A percentile compares a stretch with the other conserved stretches of the same genome.
Conservation (phyloP, 371 early-diverging fungal genomes). For the Mucor irregularis region DNA sequence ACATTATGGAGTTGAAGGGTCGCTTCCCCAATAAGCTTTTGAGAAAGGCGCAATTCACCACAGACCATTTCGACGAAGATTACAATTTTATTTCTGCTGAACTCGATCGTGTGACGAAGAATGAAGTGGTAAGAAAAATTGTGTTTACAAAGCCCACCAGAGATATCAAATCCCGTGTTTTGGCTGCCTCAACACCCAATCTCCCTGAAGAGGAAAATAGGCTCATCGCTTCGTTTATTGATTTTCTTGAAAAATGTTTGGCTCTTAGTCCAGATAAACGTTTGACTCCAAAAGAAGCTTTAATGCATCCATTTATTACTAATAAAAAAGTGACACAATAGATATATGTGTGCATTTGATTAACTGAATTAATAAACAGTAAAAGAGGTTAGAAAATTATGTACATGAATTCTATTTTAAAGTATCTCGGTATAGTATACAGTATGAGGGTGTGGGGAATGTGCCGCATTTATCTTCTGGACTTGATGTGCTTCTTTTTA, state of each 20-base stretch:
- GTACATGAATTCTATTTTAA: no score
- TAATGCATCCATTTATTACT: conserved; percentile 88
- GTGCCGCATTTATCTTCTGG: conserved; percentile 10
- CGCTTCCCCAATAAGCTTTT: conserved; percentile 81
- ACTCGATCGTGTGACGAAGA: conserved; percentile 69
- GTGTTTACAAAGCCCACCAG: conserved; percentile 65
- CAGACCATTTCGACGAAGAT: conserved; percentile 86
- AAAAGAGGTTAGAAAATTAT: no score
- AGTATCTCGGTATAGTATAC: no score
- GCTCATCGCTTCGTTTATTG: conserved; percentile 61
- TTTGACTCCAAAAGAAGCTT: conserved; percentile 88
- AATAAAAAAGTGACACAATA: conserved; percentile 30
- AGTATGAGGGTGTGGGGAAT: no score
- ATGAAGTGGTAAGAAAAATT: conserved; percentile 69
- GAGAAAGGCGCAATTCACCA: conserved; percentile 76
- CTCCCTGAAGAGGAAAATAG: conserved; percentile 59
- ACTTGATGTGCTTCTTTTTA: conserved; percentile 10
- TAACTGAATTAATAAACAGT: no score
- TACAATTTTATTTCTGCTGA: conserved; percentile 68
- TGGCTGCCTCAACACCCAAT: conserved; percentile 45
- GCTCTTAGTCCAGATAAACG: conserved; percentile 89
- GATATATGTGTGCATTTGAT: background rate
- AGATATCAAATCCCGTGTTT: conserved; percentile 71
- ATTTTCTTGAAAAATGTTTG: conserved; percentile 86
- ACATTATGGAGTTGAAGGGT: conserved; percentile 95